Percentiles rank a stretch among this genome's conserved stretches.
These are phyloP conservation scores for Cucurbita maxima DNA, from an alignment of 306 rosid genomes.

Conservation along the genomic window DNA sequence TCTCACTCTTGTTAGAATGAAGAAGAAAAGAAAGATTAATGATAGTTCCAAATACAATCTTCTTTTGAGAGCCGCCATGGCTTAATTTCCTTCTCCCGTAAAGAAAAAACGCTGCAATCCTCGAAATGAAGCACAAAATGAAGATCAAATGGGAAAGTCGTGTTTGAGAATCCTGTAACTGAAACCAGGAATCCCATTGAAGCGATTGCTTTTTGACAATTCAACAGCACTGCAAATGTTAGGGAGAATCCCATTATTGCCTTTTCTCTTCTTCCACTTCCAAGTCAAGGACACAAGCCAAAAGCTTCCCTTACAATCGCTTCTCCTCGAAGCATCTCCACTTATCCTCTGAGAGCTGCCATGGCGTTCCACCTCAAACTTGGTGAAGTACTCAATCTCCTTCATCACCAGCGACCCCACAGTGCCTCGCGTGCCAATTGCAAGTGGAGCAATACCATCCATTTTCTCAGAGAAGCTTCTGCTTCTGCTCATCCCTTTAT, in stretches of 20 bases:
- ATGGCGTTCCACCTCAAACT: conserved; percentile 39
- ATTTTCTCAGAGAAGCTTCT: conserved; percentile 31
- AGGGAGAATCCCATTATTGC: conserved; percentile 25
- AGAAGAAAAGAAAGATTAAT: background rate
- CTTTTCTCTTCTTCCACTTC: conserved; percentile 52
- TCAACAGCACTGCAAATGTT: conserved; percentile 35
- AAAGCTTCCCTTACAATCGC: conserved; percentile 26
- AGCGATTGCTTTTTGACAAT: conserved; percentile 30
- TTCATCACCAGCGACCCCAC: conserved; percentile 64
- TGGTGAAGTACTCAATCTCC: conserved; percentile 64
- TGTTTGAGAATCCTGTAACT: conserved; percentile 42
- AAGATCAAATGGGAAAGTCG: conserved; percentile 20
- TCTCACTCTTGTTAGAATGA: background rate
- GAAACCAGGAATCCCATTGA: conserved; percentile 40
- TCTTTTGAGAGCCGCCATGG: background rate
- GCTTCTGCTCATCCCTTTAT: conserved; percentile 18
- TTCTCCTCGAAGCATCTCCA: conserved; percentile 15
- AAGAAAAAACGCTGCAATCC: background rate
- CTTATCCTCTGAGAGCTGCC: conserved; percentile 21
- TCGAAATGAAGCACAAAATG: background rate
- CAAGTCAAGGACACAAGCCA: conserved; percentile 41
- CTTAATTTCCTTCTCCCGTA: background rate
- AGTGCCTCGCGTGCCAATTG: conserved; percentile 77
- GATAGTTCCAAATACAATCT: background rate
- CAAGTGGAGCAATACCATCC: conserved; percentile 45